Conservation (phyloP, 345 rosid genomes). For the Boechera retrofracta region DNA sequence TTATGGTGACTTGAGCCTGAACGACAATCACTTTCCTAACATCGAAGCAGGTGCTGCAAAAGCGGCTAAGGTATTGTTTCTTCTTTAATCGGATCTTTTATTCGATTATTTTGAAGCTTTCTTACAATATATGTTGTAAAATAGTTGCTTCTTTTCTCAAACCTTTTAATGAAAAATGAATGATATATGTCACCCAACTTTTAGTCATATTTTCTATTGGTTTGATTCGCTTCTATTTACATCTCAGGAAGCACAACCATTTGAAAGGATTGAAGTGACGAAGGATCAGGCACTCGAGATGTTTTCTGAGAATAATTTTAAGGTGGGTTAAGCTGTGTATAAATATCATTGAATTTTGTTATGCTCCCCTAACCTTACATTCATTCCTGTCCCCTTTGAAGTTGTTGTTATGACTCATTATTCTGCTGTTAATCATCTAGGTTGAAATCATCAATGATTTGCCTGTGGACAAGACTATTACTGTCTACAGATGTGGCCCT, state of each 20-base stretch:
- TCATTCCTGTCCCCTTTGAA: constrained; percentile 14
- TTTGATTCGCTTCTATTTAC: constrained; percentile 9
- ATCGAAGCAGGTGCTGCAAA: constrained; percentile 72
- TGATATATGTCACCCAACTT: constrained; percentile 12
- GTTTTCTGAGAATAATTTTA: constrained; percentile 88
- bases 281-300: constrained; percentile 86
- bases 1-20: constrained; percentile 87
- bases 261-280: constrained; percentile 96
- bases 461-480: constrained; percentile 88
- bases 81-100: neutral
- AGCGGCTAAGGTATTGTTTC: constrained; percentile 71
- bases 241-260: constrained; percentile 82
- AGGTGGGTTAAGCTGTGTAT: constrained; percentile 55
- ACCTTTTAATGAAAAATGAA: neutral
- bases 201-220: neutral
- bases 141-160: constrained; percentile 10
- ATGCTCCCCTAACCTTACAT: constrained; percentile 11
- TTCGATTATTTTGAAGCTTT: constrained; percentile 18
- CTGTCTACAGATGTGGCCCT: constrained; percentile 97
- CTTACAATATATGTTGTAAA: constrained; percentile 18
- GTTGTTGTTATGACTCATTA: constrained; percentile 25
- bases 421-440: constrained; percentile 52
- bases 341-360: neutral
- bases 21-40: constrained; percentile 82
- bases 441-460: constrained; percentile 88